Conservation (phyloP, 2,329 filamentous ascomycete species). For the Penicillium paneum region DNA sequence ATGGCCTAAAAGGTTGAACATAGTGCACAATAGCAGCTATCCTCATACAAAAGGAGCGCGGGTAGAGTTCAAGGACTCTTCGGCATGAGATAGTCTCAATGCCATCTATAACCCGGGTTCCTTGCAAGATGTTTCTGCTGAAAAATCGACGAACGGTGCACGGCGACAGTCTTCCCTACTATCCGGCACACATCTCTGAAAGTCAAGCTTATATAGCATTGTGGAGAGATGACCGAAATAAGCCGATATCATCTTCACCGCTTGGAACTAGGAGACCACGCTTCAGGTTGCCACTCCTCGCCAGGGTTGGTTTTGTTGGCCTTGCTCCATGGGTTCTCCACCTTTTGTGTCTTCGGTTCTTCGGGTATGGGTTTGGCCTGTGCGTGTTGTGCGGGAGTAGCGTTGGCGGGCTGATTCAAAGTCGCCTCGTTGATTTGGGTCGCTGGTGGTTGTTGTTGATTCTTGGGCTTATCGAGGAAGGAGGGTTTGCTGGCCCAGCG, state of each 20-base stretch:
- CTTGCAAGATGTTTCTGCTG: not conserved
- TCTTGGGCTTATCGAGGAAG: slow-evolving; percentile 55
- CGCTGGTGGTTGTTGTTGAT: slow-evolving; percentile 48
- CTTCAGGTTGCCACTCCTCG: slow-evolving; percentile 65
- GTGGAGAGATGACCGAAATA: not conserved
- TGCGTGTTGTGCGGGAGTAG: slow-evolving; percentile 21
- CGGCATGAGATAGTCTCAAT: not conserved
- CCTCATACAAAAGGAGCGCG: not conserved
- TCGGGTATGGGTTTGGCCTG: not conserved
- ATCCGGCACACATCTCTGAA: not conserved
- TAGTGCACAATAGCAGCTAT: not conserved
- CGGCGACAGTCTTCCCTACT: not conserved
- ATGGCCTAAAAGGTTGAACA: not conserved
- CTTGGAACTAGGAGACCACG: slow-evolving; percentile 56
- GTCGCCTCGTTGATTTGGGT: slow-evolving; percentile 44
- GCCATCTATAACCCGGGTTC: not conserved
- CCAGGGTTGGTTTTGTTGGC: slow-evolving; percentile 53
- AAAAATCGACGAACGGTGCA: not conserved
- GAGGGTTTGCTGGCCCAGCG: slow-evolving; percentile 60
- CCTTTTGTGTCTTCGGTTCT: slow-evolving; percentile 14
- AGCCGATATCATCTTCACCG: slow-evolving; percentile 35
- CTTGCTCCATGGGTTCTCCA: slow-evolving; percentile 57
- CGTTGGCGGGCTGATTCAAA: slow-evolving; percentile 34
- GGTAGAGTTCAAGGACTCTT: not conserved
- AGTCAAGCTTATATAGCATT: not conserved